Evolutionary conservation across 345 rosid genomes (phyloP).

Genomic region (Salix arbutifolia): DNA sequence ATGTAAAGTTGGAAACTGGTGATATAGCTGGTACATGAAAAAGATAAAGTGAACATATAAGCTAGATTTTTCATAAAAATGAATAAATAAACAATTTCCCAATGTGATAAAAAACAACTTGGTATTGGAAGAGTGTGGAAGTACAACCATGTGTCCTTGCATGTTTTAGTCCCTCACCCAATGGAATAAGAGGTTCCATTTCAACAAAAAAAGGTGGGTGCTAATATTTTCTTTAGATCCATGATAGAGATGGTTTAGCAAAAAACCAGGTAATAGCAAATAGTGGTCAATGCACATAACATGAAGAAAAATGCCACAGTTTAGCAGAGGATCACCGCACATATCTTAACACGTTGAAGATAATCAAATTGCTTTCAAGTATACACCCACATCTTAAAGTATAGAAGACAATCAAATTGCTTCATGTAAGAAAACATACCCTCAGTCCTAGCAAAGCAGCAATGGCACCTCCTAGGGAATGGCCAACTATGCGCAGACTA

Average conservation of each 20-base stretch:
- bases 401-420: conserved; percentile 1
- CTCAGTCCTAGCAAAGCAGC: conserved; percentile 78
- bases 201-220: background rate
- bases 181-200: background rate
- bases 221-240: background rate
- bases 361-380: background rate
- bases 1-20: conserved; percentile 56
- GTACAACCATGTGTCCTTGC: background rate
- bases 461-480: conserved; percentile 91
- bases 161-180: background rate
- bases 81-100: background rate
- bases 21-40: conserved; percentile 44
- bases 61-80: background rate
- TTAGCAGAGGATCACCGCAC: background rate
- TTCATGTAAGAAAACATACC: conserved; percentile 40
- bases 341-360: background rate
- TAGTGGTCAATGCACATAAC: background rate
- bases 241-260: background rate
- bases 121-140: background rate
- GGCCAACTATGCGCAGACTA: conserved; percentile 66
- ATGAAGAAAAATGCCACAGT: background rate
- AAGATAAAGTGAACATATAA: background rate
- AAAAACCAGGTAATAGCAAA: background rate
- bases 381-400: background rate
- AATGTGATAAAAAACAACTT: background rate